These are phyloP conservation scores for Castanea sativa DNA, from an alignment of 306 rosid genomes.

Conservation along the genomic window DNA sequence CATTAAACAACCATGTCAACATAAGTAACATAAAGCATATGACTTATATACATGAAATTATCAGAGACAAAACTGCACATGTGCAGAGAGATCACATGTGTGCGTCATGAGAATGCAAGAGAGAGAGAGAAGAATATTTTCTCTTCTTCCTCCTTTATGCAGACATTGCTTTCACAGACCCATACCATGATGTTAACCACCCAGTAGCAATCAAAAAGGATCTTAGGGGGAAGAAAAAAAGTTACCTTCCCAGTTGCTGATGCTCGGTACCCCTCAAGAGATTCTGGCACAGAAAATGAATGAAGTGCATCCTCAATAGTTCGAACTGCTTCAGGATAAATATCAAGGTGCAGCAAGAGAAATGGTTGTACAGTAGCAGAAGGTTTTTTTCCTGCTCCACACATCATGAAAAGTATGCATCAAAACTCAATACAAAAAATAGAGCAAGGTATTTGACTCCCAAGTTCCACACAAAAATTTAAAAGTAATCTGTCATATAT, in stretches of 20 bases:
- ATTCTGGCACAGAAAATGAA: constrained; percentile 85
- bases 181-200: background rate
- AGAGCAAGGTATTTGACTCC: background rate
- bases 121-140: background rate
- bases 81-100: background rate
- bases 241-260: constrained; percentile 77
- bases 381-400: constrained; percentile 49
- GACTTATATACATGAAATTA: background rate
- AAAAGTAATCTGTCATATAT: background rate
- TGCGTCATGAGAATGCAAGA: background rate
- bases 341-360: constrained; percentile 89
- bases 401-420: constrained; percentile 2
- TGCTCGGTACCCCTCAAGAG: constrained; percentile 86
- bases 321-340: constrained; percentile 64
- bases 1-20: constrained; percentile 6
- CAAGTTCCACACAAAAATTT: background rate
- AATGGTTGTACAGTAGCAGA: constrained; percentile 86
- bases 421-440: background rate
- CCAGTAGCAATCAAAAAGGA: background rate
- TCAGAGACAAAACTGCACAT: background rate
- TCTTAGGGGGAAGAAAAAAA: background rate
- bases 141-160: background rate
- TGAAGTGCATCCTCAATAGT: constrained; percentile 85
- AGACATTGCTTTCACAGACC: background rate
- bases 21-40: constrained; percentile 9